Conservation (phyloP, 108 stramenopile genomes). For the Nitzschia sp. region DNA sequence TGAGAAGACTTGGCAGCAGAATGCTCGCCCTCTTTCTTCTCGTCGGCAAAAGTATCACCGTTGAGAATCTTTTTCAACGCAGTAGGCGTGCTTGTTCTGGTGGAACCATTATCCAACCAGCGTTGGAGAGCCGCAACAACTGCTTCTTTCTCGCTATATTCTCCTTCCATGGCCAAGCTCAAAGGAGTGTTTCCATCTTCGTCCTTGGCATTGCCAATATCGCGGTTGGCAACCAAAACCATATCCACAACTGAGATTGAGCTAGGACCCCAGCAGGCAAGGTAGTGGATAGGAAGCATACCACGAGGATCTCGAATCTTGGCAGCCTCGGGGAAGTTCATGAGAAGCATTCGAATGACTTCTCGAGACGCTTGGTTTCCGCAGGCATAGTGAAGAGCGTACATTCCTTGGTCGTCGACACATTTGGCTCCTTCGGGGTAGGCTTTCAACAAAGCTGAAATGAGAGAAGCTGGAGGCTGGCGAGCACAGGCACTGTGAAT, state of each 20-base stretch:
- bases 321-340: constrained; percentile 67
- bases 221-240: constrained; percentile 71
- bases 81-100: background rate
- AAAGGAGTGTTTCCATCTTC: constrained; percentile 74
- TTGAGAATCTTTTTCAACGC: background rate
- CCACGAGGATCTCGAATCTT: constrained; percentile 65
- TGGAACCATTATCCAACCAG: constrained; percentile 26
- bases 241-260: constrained; percentile 64
- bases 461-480: constrained; percentile 60
- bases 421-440: constrained; percentile 67
- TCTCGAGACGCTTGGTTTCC: constrained; percentile 69
- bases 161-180: constrained; percentile 61
- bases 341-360: constrained; percentile 66
- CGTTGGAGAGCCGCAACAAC: constrained; percentile 44
- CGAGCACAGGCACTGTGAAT: constrained; percentile 80
- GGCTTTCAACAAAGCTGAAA: constrained; percentile 55
- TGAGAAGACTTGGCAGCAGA: background rate
- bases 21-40: background rate
- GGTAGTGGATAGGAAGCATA: constrained; percentile 82
- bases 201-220: constrained; percentile 49
- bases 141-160: constrained; percentile 49
- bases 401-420: constrained; percentile 81
- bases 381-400: constrained; percentile 83
- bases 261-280: constrained; percentile 79
- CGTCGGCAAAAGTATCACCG: background rate